Conservation (phyloP, 2,329 filamentous ascomycete genomes). For the Stagonosporopsis vannaccii region DNA sequence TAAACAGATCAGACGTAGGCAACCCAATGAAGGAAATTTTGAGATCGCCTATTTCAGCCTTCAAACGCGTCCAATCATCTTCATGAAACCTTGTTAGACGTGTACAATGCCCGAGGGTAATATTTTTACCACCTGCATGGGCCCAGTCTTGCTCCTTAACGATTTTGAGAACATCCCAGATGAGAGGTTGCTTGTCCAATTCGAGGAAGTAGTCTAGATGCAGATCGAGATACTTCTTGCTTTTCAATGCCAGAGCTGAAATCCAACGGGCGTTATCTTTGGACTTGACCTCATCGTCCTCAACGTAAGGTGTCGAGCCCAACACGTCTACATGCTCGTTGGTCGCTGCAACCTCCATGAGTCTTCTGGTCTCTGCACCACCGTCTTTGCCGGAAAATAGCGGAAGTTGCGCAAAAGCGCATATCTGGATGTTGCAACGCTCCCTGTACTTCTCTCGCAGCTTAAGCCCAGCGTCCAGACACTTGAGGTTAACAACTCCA, state of each 20-base stretch:
- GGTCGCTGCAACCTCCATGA: conserved; percentile 58
- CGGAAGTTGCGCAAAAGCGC: conserved; percentile 74
- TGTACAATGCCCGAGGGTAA: conserved; percentile 71
- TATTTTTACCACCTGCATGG: conserved; percentile 35
- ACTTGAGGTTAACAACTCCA: conserved; percentile 64
- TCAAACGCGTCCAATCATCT: conserved; percentile 60
- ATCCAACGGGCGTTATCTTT: conserved; percentile 70
- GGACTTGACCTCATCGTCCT: conserved; percentile 58
- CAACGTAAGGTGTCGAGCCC: conserved; percentile 75
- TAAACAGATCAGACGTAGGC: conserved; percentile 75
- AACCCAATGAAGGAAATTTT: conserved; percentile 73
- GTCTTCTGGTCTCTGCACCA: conserved; percentile 59
- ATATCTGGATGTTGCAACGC: conserved; percentile 69
- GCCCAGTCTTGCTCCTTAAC: conserved; percentile 62
- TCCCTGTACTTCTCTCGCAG: conserved; percentile 64
- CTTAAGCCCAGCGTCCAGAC: conserved; percentile 63
- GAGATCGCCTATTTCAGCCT: conserved; percentile 58
- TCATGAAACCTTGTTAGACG: conserved; percentile 65
- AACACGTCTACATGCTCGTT: conserved; percentile 63
- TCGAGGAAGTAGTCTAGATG: conserved; percentile 76
- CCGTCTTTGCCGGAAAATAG: conserved; percentile 64
- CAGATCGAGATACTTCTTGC: conserved; percentile 69
- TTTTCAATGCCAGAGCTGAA: conserved; percentile 60
- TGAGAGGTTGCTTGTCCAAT: conserved; percentile 55
- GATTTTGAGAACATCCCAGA: conserved; percentile 62